Conservation (phyloP, 2,329 filamentous ascomycete genomes). For the Taxawa tesnikishii region DNA sequence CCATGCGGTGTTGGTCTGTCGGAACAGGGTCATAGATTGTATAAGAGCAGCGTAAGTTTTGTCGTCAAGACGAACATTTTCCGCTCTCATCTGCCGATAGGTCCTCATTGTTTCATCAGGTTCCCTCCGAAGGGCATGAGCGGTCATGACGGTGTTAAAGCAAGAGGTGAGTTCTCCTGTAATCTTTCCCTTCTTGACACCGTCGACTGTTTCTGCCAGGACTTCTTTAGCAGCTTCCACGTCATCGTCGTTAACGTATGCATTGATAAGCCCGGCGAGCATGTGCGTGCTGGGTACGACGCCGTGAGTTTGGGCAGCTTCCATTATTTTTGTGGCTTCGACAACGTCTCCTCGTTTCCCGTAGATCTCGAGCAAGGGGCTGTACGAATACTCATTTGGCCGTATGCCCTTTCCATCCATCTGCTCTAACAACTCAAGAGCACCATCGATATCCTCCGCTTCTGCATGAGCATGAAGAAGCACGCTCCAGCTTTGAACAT, state of each 20-base stretch:
- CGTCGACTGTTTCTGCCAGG: constrained; percentile 40
- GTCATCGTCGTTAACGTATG: constrained; percentile 38
- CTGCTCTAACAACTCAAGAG: constrained; percentile 50
- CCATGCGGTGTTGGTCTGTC: constrained; percentile 43
- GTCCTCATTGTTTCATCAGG: constrained; percentile 40
- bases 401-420: constrained; percentile 37
- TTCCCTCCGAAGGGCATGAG: constrained; percentile 54
- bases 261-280: constrained; percentile 53
- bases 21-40: constrained; percentile 40
- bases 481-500: constrained; percentile 59
- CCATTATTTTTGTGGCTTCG: constrained; percentile 52
- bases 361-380: constrained; percentile 60
- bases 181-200: constrained; percentile 27
- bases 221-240: constrained; percentile 33
- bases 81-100: constrained; percentile 42
- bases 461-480: constrained; percentile 60
- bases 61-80: constrained; percentile 38
- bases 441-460: constrained; percentile 53
- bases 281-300: constrained; percentile 45
- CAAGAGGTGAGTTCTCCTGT: constrained; percentile 46
- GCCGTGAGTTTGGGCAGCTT: constrained; percentile 42
- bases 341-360: constrained; percentile 62
- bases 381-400: constrained; percentile 55
- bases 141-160: constrained; percentile 68
- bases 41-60: constrained; percentile 52